Conservation (phyloP, 2,329 filamentous ascomycete species). For the Talaromyces piceae region DNA sequence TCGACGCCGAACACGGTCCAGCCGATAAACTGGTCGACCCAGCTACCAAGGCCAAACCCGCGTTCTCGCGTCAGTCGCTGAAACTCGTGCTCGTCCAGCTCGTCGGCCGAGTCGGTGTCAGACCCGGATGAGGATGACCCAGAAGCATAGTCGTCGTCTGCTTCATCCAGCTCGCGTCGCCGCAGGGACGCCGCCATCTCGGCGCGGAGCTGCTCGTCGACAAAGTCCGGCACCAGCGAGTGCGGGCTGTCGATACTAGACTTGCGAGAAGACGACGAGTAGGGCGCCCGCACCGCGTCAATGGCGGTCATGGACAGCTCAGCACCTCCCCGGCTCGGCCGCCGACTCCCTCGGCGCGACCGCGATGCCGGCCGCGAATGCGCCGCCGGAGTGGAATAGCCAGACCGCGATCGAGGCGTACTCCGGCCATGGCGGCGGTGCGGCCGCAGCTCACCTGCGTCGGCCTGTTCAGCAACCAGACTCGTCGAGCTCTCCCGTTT, state of each 20-base stretch:
- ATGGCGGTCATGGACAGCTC: constrained; percentile 31
- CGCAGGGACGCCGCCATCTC: constrained; percentile 29
- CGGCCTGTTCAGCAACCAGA: constrained; percentile 34
- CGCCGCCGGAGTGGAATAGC: constrained; percentile 26
- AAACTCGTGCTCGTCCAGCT: constrained; percentile 48
- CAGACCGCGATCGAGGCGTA: constrained; percentile 16
- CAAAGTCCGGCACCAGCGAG: constrained; percentile 41
- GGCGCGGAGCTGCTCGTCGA: constrained; percentile 36
- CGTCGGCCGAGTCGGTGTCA: constrained; percentile 26
- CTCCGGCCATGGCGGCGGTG: constrained; percentile 17
- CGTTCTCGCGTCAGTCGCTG: constrained; percentile 43
- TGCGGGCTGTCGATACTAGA: constrained; percentile 13
- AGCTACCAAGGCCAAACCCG: constrained; percentile 49
- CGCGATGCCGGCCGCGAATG: constrained; percentile 26
- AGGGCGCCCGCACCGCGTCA: constrained; percentile 6
- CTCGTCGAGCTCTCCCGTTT: constrained; percentile 51
- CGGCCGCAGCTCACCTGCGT: constrained; percentile 25
- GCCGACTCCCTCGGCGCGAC: constrained; percentile 25
- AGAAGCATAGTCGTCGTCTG: constrained; percentile 14
- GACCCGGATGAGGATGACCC: constrained; percentile 19
- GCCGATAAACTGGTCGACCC: constrained; percentile 52
- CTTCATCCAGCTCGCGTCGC: constrained; percentile 13
- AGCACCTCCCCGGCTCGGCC: constrained; percentile 26
- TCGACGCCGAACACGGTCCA: constrained; percentile 51
- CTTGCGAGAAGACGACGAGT: constrained; percentile 7